Evolutionary conservation across 176 grass and related monocot genomes (phyloP).

Genomic region (Alopecurus myosuroides): DNA sequence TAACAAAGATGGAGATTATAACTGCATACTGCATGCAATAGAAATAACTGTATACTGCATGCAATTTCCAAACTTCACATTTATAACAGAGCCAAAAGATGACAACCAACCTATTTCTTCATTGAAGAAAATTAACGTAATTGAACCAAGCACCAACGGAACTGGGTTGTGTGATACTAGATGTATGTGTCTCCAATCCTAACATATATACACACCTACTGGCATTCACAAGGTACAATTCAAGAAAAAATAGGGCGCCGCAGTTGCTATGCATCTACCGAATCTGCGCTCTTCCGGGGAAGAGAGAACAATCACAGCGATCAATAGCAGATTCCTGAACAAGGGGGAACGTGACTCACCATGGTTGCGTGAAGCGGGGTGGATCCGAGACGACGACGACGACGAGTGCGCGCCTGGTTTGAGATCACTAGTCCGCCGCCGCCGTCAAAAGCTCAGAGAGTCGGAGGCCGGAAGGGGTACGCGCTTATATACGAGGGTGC

Average conservation of each 20-base stretch:
- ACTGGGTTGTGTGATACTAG: not conserved
- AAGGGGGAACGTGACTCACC: slow-evolving; percentile 1
- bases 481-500: slow-evolving; percentile 11
- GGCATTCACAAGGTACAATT: not conserved
- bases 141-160: too few species aligned
- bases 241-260: not conserved
- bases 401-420: not conserved
- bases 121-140: not conserved
- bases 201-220: not conserved
- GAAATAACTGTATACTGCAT: too few species aligned
- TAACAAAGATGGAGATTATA: not conserved
- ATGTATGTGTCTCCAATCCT: not conserved
- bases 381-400: not conserved
- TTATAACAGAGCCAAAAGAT: not conserved
- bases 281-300: not conserved
- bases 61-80: not conserved
- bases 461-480: not conserved
- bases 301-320: too few species aligned
- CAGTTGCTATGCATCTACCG: not conserved
- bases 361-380: slow-evolving; percentile 25
- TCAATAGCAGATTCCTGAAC: not conserved
- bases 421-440: slow-evolving; percentile 23
- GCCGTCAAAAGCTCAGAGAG: slow-evolving; percentile 13
- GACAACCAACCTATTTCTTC: not conserved
- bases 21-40: too few species aligned